A percentile compares a stretch with the other conserved stretches of the same genome.
Conservation (phyloP, 257 asterid genomes). For the Solanum bulbocastanum region DNA sequence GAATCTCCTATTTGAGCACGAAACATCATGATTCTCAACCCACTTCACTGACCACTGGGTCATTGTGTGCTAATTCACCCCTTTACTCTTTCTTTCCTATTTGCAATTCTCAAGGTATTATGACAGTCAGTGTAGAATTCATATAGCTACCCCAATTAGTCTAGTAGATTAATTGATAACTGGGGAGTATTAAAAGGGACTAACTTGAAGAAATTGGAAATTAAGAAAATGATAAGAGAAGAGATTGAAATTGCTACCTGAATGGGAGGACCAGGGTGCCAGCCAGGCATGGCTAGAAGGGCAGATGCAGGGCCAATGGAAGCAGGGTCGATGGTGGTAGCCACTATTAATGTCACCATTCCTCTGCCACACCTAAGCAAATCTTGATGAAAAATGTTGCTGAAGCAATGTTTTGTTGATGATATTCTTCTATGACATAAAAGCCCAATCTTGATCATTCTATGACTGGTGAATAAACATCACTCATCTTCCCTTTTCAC, state of each 20-base stretch:
- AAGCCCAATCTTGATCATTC: neutral
- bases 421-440: neutral
- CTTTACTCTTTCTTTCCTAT: neutral
- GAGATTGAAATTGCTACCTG: constrained; percentile 8
- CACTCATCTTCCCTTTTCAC: neutral
- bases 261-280: constrained; percentile 29
- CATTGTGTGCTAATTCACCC: neutral
- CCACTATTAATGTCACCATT: constrained; percentile 26
- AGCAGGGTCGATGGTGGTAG: constrained; percentile 25
- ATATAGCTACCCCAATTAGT: neutral
- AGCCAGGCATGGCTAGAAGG: constrained; percentile 27
- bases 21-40: neutral
- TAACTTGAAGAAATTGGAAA: neutral
- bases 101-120: neutral
- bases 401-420: neutral
- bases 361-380: neutral
- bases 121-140: neutral
- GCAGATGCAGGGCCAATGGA: constrained; percentile 31
- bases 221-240: neutral
- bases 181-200: neutral
- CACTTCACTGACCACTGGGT: neutral
- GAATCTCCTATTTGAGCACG: neutral
- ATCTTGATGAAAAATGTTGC: neutral
- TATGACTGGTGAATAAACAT: neutral
- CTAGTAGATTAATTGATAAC: neutral